Evolutionary conservation across 2,329 filamentous ascomycete genomes (phyloP), one percentile per base, ranked within the genome.

Genomic region (Fusarium oxysporum): DNA sequence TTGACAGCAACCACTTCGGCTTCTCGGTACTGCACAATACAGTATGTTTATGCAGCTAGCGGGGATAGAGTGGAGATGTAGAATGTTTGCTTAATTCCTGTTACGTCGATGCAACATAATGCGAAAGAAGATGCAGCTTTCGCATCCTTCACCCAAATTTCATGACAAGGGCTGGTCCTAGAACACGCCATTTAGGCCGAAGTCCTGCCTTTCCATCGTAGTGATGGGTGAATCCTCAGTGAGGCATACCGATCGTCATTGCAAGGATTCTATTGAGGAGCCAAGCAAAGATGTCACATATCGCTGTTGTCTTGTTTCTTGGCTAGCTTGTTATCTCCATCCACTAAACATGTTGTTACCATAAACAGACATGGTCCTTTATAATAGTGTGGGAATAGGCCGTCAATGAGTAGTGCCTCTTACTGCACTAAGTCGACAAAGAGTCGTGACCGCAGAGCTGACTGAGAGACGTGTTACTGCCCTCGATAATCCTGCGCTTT

Each of bases 31-130:
- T 41, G 8, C 38, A 45, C 21, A 37, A 35, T 45, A 35, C 30
- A 16, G 13, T 48, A 17, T 48, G 13, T 35, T 23, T 45, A 44
- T 45, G 40, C 41, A 63, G 63, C 50, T 62, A 53, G 43, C 28
- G 48, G 37, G n/a, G n/a, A 47, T 54, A 45, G 38, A 32, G 63
- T 64, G 65, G 62, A 38, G 55, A 64, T 41, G 43, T 17, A 58
- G 28, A 62, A 48, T 58, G 32, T 67, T 63, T 38, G 47, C 16
- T 60, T 35, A 25, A 54, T 51, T 67, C 57, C 37, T 63, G 45
- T 61, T 14, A 23, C 37, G 25, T 38, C 40, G 48, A 61, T 37
- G 61, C 61, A 57, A 48, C 23, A 35, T 28, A 21, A 48, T 37
- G 41, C 21, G 23, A 58, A 56, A n/a, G 19, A n/a, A n/a, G 30